Base-by-base conservation (phyloP, 768 basidiomycete genomes). In the Boletus reticulatus region DNA sequence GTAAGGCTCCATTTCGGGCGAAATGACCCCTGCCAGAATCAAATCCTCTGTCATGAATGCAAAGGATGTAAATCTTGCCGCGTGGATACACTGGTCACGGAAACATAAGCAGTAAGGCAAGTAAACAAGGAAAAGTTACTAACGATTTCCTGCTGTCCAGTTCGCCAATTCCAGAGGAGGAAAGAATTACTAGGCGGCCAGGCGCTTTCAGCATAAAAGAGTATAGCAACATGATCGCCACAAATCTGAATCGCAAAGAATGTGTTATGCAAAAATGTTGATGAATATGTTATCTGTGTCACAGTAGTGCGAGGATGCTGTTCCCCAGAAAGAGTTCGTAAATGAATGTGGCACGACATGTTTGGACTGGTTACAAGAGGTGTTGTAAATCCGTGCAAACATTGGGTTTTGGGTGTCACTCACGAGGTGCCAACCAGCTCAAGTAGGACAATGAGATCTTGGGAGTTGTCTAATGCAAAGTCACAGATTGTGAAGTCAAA, bases 81-180 rank as follows among this genome's bases (percentile, higher is more conserved):
- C 47, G 34, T 39, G 44, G 13, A 75, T 50, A 24, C 50, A 42
- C 73, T 74, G 22, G 12, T 48, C 6, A 22, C 2, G 34, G 47
- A 53, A 32, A 42, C 20, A 49, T 68, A 22, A 59, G 34, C 19
- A 24, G 27, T 7, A 27, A 48, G 20, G 19, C 6, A 36, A 24
- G 19, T 1, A 47, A 43, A 36, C n/a, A 52, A 38, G 22, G 16
- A 34, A 39, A 1, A 22, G 51, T 20, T 13, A 68, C 66, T 56
- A n/a, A 75, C 74, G n/a, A 69, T 56, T 59, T 70, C 52, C 14
- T 62, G 50, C 4, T 42, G 43, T 17, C 72, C 72, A 37, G 54
- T 71, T 48, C 62, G 64, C 75, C 74, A 75, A 38, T 75, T 61
- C 72, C 69, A 75, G 27, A 76, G 50, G n/a, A 67, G 41, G 3